Conservation (phyloP, 495 filamentous ascomycete genomes). For the Neurospora sp. region DNA sequence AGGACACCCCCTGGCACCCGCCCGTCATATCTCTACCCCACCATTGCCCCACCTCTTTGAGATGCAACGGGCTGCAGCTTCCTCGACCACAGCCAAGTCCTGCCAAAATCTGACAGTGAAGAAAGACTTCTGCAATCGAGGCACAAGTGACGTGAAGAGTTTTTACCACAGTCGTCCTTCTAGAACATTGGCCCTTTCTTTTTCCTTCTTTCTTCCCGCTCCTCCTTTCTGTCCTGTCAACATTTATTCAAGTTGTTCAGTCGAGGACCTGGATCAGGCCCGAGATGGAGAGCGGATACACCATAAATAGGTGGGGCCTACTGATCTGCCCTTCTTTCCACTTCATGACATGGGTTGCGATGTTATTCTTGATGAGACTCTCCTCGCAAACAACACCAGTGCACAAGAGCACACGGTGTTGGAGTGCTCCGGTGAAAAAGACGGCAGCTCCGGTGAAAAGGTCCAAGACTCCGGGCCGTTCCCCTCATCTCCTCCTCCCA, state of each 20-base stretch:
- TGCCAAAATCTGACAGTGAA: neutral
- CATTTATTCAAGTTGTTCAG: neutral
- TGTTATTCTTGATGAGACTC: neutral
- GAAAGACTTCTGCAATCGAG: neutral
- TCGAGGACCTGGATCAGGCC: neutral
- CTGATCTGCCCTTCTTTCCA: neutral
- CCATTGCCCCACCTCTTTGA: slow-evolving; percentile 1
- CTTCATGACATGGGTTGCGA: neutral
- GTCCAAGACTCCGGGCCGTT: neutral
- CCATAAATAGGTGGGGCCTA: neutral
- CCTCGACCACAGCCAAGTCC: slow-evolving; percentile 1
- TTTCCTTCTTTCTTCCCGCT: neutral
- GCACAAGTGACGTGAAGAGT: slow-evolving; percentile 2
- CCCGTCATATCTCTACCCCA: slow-evolving; percentile 1
- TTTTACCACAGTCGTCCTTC: neutral
- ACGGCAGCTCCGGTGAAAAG: neutral
- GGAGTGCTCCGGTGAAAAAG: neutral
- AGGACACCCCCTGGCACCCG: neutral
- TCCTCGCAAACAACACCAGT: neutral
- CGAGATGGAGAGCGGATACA: neutral
- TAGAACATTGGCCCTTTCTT: neutral
- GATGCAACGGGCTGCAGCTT: neutral
- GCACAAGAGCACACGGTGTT: neutral
- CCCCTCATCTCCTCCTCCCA: neutral
- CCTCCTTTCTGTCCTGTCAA: neutral